Percentiles rank a stretch among this genome's conserved stretches.
phyloP scores from a whole-genome alignment of 2,329 filamentous ascomycete genomes.

The Phoma herbarum region DNA sequence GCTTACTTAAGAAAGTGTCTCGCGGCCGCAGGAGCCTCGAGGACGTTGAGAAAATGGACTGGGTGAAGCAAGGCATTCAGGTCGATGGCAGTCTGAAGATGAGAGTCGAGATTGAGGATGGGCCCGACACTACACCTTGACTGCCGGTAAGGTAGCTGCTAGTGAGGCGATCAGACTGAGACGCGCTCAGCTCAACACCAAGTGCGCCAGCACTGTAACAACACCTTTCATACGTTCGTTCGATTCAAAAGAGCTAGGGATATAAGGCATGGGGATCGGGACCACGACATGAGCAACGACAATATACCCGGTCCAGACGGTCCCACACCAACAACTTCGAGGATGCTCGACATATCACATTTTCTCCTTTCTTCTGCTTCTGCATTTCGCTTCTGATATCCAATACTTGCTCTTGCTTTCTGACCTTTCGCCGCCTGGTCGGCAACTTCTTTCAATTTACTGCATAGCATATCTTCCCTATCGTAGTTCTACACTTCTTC shows the following conservation, averaged over 20 bases:
- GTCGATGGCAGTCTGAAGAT: conserved; percentile 67
- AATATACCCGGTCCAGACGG: conserved; percentile 23
- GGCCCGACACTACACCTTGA: conserved; percentile 24
- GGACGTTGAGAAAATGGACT: conserved; percentile 75
- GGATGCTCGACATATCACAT: conserved; percentile 17
- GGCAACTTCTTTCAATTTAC: not conserved
- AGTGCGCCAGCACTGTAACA: conserved; percentile 8
- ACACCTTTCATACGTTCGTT: conserved; percentile 16
- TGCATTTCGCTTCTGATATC: conserved; percentile 16
- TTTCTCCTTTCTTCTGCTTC: not conserved
- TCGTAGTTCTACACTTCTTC: not conserved
- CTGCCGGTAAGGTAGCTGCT: conserved; percentile 39
- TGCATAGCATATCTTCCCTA: conserved; percentile 7
- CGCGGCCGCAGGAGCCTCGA: conserved; percentile 77
- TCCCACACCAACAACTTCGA: conserved; percentile 13
- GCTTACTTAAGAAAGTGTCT: conserved; percentile 80
- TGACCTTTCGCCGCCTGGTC: not conserved
- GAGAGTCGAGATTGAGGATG: conserved; percentile 59
- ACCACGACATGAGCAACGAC: conserved; percentile 24
- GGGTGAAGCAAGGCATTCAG: conserved; percentile 78
- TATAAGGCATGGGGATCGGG: conserved; percentile 16
- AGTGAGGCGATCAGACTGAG: conserved; percentile 30
- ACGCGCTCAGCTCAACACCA: not conserved
- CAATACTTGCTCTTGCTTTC: conserved; percentile 1
- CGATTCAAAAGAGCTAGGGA: conserved; percentile 21